Percentiles rank a stretch among this genome's conserved stretches.
These are phyloP conservation scores for Leptographium lundbergii DNA, from an alignment of 2,329 filamentous ascomycete genomes.

Conservation along the genomic window DNA sequence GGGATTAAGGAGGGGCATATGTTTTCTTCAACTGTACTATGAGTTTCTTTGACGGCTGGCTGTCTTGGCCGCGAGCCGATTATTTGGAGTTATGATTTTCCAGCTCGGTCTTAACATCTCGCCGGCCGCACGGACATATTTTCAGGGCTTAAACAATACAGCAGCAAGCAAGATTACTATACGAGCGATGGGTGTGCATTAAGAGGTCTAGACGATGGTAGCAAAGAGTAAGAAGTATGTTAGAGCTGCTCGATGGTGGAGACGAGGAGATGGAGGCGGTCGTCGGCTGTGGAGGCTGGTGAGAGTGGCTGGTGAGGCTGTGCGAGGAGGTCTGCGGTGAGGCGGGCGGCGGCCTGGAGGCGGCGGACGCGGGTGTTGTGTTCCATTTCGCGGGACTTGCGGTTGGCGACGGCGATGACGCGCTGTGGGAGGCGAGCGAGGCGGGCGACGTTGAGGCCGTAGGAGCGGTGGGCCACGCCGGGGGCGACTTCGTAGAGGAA, in stretches of 20 bases:
- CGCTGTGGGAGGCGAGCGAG: slow-evolving; percentile 67
- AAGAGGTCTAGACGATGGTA: neutral
- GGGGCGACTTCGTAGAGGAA: slow-evolving; percentile 90
- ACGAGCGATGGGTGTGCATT: neutral
- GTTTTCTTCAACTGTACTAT: neutral
- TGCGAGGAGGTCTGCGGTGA: slow-evolving; percentile 29
- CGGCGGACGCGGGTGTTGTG: slow-evolving; percentile 52
- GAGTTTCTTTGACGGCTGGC: neutral
- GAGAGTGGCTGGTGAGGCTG: slow-evolving; percentile 3
- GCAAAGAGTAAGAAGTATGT: neutral
- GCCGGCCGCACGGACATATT: neutral
- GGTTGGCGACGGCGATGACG: slow-evolving; percentile 67
- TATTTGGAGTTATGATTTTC: slow-evolving; percentile 1
- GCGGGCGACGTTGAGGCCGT: slow-evolving; percentile 85
- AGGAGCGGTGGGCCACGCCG: slow-evolving; percentile 85
- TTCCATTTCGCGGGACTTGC: slow-evolving; percentile 72
- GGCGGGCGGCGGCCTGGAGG: slow-evolving; percentile 34
- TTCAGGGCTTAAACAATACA: neutral
- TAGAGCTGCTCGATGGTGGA: slow-evolving; percentile 47
- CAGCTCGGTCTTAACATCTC: neutral
- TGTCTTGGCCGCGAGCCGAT: neutral
- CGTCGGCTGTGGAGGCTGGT: slow-evolving; percentile 10
- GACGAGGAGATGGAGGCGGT: slow-evolving; percentile 39
- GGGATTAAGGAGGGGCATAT: neutral
- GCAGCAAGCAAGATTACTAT: neutral